Evolutionary conservation across 192 early-diverging fungal genomes (phyloP), one percentile per base, ranked within the genome.

Genomic region (Glomus cerebriforme): DNA sequence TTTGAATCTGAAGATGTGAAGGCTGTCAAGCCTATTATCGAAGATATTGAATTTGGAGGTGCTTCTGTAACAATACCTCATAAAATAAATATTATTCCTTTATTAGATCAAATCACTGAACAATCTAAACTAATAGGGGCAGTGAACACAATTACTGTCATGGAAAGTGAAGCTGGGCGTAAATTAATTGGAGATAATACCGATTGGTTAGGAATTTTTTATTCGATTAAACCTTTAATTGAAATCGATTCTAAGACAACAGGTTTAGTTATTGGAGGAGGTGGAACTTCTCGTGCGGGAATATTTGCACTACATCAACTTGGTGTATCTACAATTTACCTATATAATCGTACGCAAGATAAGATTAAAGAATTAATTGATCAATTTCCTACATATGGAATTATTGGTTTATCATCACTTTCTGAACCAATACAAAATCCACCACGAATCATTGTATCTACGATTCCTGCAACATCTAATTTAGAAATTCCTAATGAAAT

Each of bases 41-140:
- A 87, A 22, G 66, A 83, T 66, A 32, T 83, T 7, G 79, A 88
- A 66, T 99, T 98, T 91, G 96, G 96, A 63, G 98, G 98, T 70
- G 95, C 94, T 1, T 94, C 93, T 24, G 94, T 99, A 1, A 99
- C 98, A 4, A 98, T 98, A 66, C 98, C 98, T 69, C 91, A 95
- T 81, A 99, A 99, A 88, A 85, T 95, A 62, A 89, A 89, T 13
- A 90, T 98, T n/a, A 90, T 98, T 62, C 85, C 87, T 29, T 87
- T 97, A 60, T 83, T 95, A 43, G 88, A 92, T 79, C 68, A 86
- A 64, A 82, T 96, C 39, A 93, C 92, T 7, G 91, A 92, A 10
- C 91, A 92, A 15, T 97, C 94, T 37, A 86, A 88, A 75, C 82
- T 82, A 27, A 98, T 99, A 83, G 97, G 98, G n/a, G 96, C 97